Evolutionary conservation across 306 rosid species (phyloP).

Genomic region (Cicer arietinum): DNA sequence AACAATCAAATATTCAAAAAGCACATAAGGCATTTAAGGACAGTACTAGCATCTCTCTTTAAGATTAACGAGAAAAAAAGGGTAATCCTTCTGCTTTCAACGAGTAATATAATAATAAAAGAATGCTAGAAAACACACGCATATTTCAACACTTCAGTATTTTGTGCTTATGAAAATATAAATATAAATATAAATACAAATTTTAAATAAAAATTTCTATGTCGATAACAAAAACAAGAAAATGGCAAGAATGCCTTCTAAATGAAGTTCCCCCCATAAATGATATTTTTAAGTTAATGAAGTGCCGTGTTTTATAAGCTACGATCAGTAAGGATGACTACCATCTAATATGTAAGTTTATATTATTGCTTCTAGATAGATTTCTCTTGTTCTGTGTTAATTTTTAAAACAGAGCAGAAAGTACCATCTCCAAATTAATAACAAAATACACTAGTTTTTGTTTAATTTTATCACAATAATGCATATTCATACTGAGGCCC

Average conservation of each 20-base stretch:
- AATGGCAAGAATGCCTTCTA: too few relatives aligned
- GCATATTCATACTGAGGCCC: neutral
- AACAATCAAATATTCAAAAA: slow-evolving; percentile 1
- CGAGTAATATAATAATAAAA: neutral
- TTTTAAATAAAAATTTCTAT: neutral
- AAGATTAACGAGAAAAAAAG: slow-evolving; percentile 6
- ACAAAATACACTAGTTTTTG: neutral
- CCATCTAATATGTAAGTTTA: neutral
- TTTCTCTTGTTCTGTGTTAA: slow-evolving; percentile 11
- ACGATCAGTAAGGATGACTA: neutral
- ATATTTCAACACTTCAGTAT: neutral
- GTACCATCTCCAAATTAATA: neutral
- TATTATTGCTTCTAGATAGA: slow-evolving; percentile 12
- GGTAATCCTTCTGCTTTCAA: slow-evolving; percentile 1
- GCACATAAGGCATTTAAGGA: neutral
- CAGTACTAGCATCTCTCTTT: neutral
- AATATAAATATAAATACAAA: neutral
- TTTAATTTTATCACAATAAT: slow-evolving; percentile 37
- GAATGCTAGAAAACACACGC: neutral
- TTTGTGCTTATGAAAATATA: slow-evolving; percentile 2
- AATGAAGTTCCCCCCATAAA: neutral
- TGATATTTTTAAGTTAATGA: neutral
- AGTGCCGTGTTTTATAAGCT: neutral
- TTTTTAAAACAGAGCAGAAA: neutral
- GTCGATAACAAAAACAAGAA: neutral